These are phyloP conservation scores for Penicillium steckii DNA, from an alignment of 495 filamentous ascomycete genomes.

Conservation along the genomic window DNA sequence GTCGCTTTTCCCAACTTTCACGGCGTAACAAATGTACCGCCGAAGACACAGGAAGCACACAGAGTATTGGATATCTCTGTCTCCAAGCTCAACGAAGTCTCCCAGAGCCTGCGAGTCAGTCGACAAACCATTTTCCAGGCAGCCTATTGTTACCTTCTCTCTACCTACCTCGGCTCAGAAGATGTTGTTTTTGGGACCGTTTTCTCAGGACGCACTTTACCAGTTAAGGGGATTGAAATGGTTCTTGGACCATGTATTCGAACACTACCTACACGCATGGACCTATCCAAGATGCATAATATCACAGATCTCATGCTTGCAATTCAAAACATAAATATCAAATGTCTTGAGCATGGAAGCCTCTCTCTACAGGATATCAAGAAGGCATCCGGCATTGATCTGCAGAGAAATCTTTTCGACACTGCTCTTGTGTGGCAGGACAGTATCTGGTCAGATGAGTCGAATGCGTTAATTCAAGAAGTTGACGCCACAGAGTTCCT, in stretches of 20 bases:
- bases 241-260: constrained; percentile 72
- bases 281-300: constrained; percentile 42
- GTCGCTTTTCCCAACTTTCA: constrained; percentile 31
- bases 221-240: constrained; percentile 63
- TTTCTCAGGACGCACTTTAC: constrained; percentile 69
- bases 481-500: constrained; percentile 61
- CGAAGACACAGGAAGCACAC: constrained; percentile 31
- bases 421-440: constrained; percentile 78
- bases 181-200: constrained; percentile 73
- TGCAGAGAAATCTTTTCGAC: constrained; percentile 59
- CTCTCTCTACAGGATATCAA: constrained; percentile 68
- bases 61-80: constrained; percentile 22
- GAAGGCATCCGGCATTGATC: constrained; percentile 46
- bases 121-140: constrained; percentile 67
- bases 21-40: constrained; percentile 5
- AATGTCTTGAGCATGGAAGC: constrained; percentile 55
- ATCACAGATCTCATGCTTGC: constrained; percentile 56
- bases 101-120: constrained; percentile 30
- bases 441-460: constrained; percentile 44
- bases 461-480: constrained; percentile 37
- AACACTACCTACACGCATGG: constrained; percentile 64
- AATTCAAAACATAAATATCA: constrained; percentile 59
- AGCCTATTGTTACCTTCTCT: constrained; percentile 61
- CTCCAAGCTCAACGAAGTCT: constrained; percentile 26
- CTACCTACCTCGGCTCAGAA: constrained; percentile 53